Base-by-base conservation (phyloP, 495 filamentous ascomycete genomes). In the Copromyces sp. region DNA sequence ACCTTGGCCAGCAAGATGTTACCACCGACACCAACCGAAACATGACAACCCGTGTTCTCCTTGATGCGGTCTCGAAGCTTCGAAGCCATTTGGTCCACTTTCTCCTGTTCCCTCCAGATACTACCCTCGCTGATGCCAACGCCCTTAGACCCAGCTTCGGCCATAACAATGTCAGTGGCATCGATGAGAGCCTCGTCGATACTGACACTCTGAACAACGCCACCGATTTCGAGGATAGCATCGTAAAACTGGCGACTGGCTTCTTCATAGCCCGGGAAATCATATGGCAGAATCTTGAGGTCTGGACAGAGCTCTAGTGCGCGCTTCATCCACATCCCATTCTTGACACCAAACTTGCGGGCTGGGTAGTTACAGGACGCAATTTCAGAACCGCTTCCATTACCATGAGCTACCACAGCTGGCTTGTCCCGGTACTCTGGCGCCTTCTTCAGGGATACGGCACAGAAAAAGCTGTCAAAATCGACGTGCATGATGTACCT, bases 261-360 rank as follows among this genome's bases (percentile, higher is more conserved):
- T 74, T 94, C 92, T 82, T 98, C 96, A 74, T 99, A 99, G 0
- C 88, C 94, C 7, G 91, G 90, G 77, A 98, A 98, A 76, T 99
- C 95, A 75, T 99, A 99, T 0, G 93, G 92, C 41, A 99, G 78
- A 6, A 96, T 87, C 74, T 94, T 92, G 39, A 99, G 86, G 24
- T 94, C 88, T 0, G 94, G 91, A 80, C 94, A 99, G 14, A 94
- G 82, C 73, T 94, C 89, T 74, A 90, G 84, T 3, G 96, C 95
- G 39, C 87, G 84, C 77, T 94, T 94, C 94, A 99, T 97, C 95
- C 95, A 99, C 96, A 97, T 98, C 9, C 96, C 95, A 74, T 98
- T 98, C 78, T 93, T 97, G 69, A 98, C 85, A 0, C 94, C 95
- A 75, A 88, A 94, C 29, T 87, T 86, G 32, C 95, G 89, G 3